phyloP scores from a whole-genome alignment of 441 rosid genomes.

The Omphalea diandra region DNA sequence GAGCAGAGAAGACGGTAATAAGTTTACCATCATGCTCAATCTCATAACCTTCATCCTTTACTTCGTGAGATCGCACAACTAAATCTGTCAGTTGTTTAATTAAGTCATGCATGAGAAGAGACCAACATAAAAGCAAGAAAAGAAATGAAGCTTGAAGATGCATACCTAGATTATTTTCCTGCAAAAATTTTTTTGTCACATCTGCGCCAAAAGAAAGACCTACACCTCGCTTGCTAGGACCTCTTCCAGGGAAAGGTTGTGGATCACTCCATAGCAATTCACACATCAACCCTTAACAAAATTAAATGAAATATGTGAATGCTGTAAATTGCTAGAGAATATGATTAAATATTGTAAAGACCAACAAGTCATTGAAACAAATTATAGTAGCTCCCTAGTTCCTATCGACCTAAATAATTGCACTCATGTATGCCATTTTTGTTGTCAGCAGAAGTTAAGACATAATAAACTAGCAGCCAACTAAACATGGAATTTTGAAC shows the following conservation, averaged over 20 bases:
- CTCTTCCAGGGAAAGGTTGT: conserved; percentile 93
- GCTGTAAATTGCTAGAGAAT: not conserved
- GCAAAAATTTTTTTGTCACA: conserved; percentile 78
- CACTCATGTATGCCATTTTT: not conserved
- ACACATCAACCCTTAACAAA: conserved; percentile 80
- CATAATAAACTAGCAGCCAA: not conserved
- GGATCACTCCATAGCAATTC: conserved; percentile 99
- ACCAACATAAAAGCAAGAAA: conserved; percentile 15
- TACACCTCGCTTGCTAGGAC: conserved; percentile 99
- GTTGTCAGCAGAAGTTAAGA: not conserved
- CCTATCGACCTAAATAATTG: too few relatives aligned
- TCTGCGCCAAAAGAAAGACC: conserved; percentile 97
- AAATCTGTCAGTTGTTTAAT: conserved; percentile 48
- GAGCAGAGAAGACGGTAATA: conserved; percentile 96
- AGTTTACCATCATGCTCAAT: conserved; percentile 97
- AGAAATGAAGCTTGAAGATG: not conserved
- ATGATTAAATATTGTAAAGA: not conserved
- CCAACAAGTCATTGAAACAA: not conserved
- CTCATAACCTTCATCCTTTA: conserved; percentile 97
- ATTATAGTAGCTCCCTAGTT: too few relatives aligned
- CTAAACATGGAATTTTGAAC: too few relatives aligned
- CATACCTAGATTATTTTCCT: conserved; percentile 84
- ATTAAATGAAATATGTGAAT: conserved; percentile 4
- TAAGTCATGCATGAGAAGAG: conserved; percentile 22
- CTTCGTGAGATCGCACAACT: conserved; percentile 94